Base-by-base conservation (phyloP, 75 land plant genomes). In the Gnetum montanum region DNA sequence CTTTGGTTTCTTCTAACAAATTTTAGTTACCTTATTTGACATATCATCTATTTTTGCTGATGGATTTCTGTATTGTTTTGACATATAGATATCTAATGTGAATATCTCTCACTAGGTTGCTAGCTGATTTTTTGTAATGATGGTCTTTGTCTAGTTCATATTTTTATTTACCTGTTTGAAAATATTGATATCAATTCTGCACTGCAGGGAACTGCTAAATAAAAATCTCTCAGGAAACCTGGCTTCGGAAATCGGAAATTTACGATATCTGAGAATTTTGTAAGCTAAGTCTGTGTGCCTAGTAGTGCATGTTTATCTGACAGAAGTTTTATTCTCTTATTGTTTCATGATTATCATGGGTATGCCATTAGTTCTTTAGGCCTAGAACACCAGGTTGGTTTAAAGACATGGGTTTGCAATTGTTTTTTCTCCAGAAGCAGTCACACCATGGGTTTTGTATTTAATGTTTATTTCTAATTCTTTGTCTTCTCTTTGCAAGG, bases 191-290 rank as follows among this genome's bases (percentile, higher is more conserved):
- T n/a, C n/a, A n/a, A n/a, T n/a, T n/a, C n/a, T n/a, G n/a, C n/a
- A n/a, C n/a, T 76, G 44, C 71, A 87, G 92, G 47, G 74, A 49
- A 18, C 44, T 87, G 54, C 49, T 83, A 8, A 83, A 51, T 11
- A 49, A 68, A 75, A 83, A 87, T 43, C 70, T 87, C 6, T 70
- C 87, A 29, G 92, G 92, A 52, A 69, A 0, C 20, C 61, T 87
- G 44, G 81, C 78, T 23, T 81, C 87, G 20, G 84, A 87, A 53
- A 59, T 83, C 46, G 92, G 84, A 34, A 74, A 69, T 34, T 41
- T 87, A 28, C 45, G 70, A 48, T 58, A 69, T 24, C 51, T 87
- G 34, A 0, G 22, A 43, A 76, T 69, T 48, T 44, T 86, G 91
- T 86, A 52, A 70, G 83, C 58, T 43, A 6, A 19, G 56, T 19